These are phyloP conservation scores for Thozetella sp. DNA, from an alignment of 495 filamentous ascomycete genomes.

Conservation along the genomic window DNA sequence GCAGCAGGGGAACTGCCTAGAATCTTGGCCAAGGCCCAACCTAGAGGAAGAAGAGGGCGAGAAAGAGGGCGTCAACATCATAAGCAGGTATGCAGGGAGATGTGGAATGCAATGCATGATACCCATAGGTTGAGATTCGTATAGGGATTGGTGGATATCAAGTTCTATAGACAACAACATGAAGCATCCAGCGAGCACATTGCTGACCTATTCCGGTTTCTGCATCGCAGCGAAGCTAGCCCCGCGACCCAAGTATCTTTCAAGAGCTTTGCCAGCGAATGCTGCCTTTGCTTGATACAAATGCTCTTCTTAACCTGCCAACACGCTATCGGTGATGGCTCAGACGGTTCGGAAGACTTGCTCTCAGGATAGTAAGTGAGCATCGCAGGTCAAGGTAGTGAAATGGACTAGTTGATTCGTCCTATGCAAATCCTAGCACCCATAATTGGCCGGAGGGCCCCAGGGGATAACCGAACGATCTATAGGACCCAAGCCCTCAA, in stretches of 20 bases:
- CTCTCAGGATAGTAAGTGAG: no score
- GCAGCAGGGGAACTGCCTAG: no score
- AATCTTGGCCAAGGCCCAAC: no score
- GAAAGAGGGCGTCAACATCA: background rate
- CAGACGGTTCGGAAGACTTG: no score
- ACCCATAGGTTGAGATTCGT: background rate
- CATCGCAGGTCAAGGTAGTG: background rate
- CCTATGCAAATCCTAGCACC: background rate
- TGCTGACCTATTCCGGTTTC: no score
- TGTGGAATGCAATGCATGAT: conserved; percentile 3
- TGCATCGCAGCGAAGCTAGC: no score
- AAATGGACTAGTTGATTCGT: background rate
- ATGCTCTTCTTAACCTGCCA: no score
- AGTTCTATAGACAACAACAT: background rate
- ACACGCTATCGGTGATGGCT: no score
- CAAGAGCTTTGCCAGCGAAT: no score
- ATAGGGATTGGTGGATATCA: background rate
- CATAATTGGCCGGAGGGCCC: background rate
- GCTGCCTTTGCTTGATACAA: no score
- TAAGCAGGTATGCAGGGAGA: background rate
- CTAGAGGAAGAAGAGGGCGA: background rate
- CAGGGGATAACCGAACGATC: background rate
- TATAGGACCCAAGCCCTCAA: background rate
- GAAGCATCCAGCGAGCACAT: no score
- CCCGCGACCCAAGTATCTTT: no score